Base-by-base conservation (phyloP, 371 early-diverging fungal genomes). In the Nematocida parisii region DNA sequence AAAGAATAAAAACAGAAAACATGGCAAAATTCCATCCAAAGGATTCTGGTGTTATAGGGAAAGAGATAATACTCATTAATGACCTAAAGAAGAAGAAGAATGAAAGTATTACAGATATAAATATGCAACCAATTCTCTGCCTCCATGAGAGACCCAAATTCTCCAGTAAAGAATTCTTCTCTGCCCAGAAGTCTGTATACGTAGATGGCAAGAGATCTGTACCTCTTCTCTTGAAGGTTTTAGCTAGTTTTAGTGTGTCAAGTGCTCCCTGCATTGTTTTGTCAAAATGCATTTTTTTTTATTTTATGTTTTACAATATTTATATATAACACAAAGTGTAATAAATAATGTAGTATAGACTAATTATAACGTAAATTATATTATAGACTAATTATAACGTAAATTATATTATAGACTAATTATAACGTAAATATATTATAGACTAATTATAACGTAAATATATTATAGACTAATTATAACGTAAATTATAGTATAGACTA, bases 121-220 rank as follows among this genome's bases (percentile, higher is more conserved):
- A 13, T 13, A 61, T 61, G 50, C 80, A 77, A 6, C 71, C 67
- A 27, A 55, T 24, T 45, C 71, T 77, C 61, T 67, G 67, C 47
- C 52, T 67, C 71, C 80, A 70, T 15, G 80, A 70, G 5, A 77
- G 57, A 0, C 71, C 71, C 11, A 77, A 44, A 13, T n/a, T 68
- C 22, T 77, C 80, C 6, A 77, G 45, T 11, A 39, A 7, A 44
- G 22, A 57, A n/a, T 33, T 70, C 52, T 77, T 77, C 71, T 77
- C 80, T 70, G 80, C 67, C 56, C 70, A 77, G 80, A 77, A 77
- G 57, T 77, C 80, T 50, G 80, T 5, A 61, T 77, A 77, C 2
- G 80, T 77, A 56, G 70, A 68, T 18, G 80, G 80, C 7, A 77
- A 40, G 13, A 64, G 1, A 4, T 77, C 80, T 45, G 3, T 56